Percentiles rank a stretch among this genome's conserved stretches.
Evolutionary conservation across 108 stramenopile genomes (phyloP).

Genomic region (Cafeteria roenbergensis): DNA sequence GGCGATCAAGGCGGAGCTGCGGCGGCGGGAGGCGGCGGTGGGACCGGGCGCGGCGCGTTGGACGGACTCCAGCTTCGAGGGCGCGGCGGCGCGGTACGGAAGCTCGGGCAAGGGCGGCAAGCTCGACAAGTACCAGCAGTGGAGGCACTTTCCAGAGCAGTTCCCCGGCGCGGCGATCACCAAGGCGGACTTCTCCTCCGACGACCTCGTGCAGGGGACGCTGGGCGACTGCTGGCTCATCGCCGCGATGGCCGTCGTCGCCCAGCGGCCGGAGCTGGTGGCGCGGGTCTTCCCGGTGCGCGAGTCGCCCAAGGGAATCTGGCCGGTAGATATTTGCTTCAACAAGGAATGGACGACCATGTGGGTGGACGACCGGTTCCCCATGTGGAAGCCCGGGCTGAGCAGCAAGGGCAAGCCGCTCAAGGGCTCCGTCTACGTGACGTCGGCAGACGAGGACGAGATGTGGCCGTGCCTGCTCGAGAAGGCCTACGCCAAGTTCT

Average conservation of each 20-base stretch:
- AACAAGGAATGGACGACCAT: conserved; percentile 13
- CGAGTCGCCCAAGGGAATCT: neutral
- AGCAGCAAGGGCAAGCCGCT: too few species aligned
- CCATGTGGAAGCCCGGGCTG: neutral
- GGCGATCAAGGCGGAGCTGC: neutral
- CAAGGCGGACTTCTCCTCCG: conserved; percentile 2
- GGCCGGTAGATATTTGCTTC: conserved; percentile 1
- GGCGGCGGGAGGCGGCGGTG: neutral
- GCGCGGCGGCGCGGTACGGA: neutral
- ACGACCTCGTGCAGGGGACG: conserved; percentile 12
- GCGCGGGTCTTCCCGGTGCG: conserved; percentile 7
- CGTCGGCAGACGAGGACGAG: conserved; percentile 7
- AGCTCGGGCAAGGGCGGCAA: neutral
- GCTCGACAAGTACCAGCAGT: neutral
- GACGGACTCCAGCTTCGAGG: neutral
- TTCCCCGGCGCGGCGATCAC: neutral
- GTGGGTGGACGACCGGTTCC: conserved; percentile 14
- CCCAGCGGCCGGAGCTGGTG: conserved; percentile 1
- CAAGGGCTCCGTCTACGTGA: neutral
- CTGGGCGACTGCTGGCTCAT: conserved; percentile 18
- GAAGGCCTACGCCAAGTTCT: conserved; percentile 30
- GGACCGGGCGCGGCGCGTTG: neutral
- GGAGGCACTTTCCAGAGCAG: neutral
- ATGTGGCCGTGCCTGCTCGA: conserved; percentile 23
- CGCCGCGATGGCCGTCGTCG: conserved; percentile 11